Percentiles rank a stretch among this genome's conserved stretches.
Conservation (phyloP, 129 eudicot species). For the Sambucus nigra region DNA sequence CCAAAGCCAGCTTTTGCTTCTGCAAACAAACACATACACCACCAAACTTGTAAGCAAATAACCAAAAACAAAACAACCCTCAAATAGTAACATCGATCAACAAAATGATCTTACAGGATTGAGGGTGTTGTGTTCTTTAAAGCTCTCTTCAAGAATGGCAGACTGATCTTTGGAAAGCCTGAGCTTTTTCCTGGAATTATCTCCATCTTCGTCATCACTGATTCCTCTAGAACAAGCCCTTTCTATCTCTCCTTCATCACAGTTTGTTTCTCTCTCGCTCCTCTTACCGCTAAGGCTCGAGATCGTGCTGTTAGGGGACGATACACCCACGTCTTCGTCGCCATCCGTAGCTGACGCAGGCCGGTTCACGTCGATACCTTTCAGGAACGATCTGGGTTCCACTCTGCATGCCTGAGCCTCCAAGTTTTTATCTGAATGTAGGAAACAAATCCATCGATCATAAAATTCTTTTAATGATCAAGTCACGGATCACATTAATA, state of each 20-base stretch:
- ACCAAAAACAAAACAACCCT: conserved; percentile 8
- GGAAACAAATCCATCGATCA: neutral
- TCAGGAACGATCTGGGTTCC: conserved; percentile 56
- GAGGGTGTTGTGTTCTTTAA: conserved; percentile 91
- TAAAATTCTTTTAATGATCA: neutral
- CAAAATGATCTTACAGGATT: conserved; percentile 61
- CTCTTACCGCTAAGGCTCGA: conserved; percentile 87
- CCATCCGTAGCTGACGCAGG: conserved; percentile 44
- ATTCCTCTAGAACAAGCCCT: conserved; percentile 55
- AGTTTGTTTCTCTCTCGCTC: conserved; percentile 53
- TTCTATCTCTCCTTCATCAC: conserved; percentile 43
- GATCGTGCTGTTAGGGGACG: conserved; percentile 91
- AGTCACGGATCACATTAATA: neutral
- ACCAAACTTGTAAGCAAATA: neutral
- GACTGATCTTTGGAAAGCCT: conserved; percentile 87
- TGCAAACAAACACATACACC: conserved; percentile 13
- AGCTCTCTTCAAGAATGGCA: conserved; percentile 86
- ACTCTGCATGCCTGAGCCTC: conserved; percentile 34
- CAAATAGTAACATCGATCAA: conserved; percentile 4
- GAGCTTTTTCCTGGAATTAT: conserved; percentile 71
- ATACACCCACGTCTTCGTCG: conserved; percentile 77
- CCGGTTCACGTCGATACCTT: conserved; percentile 91
- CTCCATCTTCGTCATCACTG: conserved; percentile 91
- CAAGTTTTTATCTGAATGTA: too few species aligned
- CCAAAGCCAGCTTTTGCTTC: conserved; percentile 85